Conservation (phyloP, 2,329 filamentous ascomycete species). For the Talaromyces sp. region DNA sequence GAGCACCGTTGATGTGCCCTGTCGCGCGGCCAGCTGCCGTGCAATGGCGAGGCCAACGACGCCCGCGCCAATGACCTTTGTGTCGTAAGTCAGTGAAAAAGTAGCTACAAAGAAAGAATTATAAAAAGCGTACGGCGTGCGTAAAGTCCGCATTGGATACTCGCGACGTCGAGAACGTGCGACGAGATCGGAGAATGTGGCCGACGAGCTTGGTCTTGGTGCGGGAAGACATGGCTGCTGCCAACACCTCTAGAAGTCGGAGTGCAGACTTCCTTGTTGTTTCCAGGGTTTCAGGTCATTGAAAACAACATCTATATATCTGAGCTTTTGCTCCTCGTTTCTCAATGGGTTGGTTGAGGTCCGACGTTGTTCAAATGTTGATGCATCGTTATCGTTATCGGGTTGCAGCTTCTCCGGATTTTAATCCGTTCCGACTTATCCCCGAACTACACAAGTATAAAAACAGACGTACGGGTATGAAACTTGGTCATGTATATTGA, state of each 20-base stretch:
- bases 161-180: conserved; percentile 12
- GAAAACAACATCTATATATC: not conserved
- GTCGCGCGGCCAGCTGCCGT: conserved; percentile 59
- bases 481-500: not conserved
- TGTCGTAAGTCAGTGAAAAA: not conserved
- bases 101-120: not conserved
- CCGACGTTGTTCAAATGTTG: not conserved
- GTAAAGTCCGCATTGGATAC: conserved; percentile 52
- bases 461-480: not conserved
- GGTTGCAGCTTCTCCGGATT: not conserved
- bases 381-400: not conserved
- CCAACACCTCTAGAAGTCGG: not conserved
- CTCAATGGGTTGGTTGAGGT: not conserved
- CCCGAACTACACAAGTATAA: not conserved
- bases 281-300: not conserved
- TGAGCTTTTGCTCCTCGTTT: too few relatives aligned
- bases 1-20: conserved; percentile 63
- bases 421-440: not conserved
- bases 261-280: not conserved
- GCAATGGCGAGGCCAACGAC: conserved; percentile 79
- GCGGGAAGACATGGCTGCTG: conserved; percentile 5
- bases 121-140: conserved; percentile 45
- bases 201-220: not conserved
- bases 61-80: conserved; percentile 61
- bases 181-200: conserved; percentile 40